Percentiles rank a stretch among this genome's conserved stretches.
Conservation (phyloP, 2,329 filamentous ascomycete genomes). For the Botrytis byssoidea region DNA sequence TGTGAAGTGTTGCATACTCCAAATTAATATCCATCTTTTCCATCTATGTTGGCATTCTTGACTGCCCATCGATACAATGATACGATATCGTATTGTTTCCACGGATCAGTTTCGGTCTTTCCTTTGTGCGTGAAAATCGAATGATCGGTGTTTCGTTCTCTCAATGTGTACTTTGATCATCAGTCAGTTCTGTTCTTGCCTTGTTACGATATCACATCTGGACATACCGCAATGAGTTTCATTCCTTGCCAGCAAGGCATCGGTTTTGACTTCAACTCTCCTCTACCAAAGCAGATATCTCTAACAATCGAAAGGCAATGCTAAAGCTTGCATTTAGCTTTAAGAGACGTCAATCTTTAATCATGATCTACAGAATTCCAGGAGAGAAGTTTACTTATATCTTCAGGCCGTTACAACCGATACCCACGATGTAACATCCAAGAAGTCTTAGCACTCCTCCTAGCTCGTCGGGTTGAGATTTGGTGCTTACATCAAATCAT, state of each 20-base stretch:
- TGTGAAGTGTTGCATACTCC: constrained; percentile 2
- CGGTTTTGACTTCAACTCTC: not conserved
- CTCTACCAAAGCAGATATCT: too few species aligned
- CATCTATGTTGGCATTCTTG: not conserved
- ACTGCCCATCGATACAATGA: not conserved
- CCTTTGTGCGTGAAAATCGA: not conserved
- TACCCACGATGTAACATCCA: not conserved
- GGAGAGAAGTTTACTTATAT: not conserved
- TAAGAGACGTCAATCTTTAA: not conserved
- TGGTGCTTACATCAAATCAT: not conserved
- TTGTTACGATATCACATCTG: not conserved
- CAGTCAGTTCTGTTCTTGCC: not conserved
- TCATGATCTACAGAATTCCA: not conserved
- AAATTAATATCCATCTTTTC: not conserved
- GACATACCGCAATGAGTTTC: not conserved
- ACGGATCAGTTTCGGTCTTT: not conserved
- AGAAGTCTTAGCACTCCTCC: not conserved
- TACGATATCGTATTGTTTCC: not conserved
- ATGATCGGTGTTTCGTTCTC: not conserved
- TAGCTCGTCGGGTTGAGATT: not conserved
- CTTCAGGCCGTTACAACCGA: too few species aligned
- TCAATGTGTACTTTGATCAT: not conserved
- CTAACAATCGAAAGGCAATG: not conserved
- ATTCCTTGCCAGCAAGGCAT: too few species aligned
- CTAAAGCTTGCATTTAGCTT: not conserved